These are phyloP conservation scores for Coemansia sp. DNA, from an alignment of 192 early-diverging fungal species.

Conservation along the genomic window DNA sequence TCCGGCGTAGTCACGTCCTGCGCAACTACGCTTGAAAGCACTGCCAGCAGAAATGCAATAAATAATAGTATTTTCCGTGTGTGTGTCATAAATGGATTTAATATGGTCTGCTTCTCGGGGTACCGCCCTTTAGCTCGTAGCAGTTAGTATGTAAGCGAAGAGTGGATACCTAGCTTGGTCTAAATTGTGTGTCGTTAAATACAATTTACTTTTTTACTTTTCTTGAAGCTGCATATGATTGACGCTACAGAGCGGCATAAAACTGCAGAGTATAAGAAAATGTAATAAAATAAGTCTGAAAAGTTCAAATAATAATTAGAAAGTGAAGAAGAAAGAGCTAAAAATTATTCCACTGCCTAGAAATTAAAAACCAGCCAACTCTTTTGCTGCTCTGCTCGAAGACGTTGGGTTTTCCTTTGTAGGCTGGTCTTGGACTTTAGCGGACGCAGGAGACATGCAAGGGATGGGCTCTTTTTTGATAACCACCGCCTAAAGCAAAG, in stretches of 20 bases:
- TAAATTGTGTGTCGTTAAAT: not conserved
- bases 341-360: not conserved
- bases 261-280: not conserved
- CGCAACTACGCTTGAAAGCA: constrained; percentile 1
- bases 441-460: not conserved
- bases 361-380: not conserved
- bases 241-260: not conserved
- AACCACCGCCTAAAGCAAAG: not conserved
- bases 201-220: constrained; percentile 1
- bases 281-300: not conserved
- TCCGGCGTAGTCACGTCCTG: not conserved
- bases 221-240: not conserved
- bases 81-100: not conserved
- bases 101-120: not conserved
- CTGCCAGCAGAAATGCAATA: not conserved
- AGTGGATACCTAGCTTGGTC: no score
- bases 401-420: not conserved
- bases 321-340: not conserved
- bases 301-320: not conserved
- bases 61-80: not conserved
- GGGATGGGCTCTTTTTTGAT: not conserved
- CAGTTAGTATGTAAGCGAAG: not conserved
- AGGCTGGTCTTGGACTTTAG: constrained; percentile 1
- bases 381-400: not conserved
- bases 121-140: not conserved